These are phyloP conservation scores for Oryza glumipatula DNA, from an alignment of 176 grass and related monocot species.

Conservation along the genomic window DNA sequence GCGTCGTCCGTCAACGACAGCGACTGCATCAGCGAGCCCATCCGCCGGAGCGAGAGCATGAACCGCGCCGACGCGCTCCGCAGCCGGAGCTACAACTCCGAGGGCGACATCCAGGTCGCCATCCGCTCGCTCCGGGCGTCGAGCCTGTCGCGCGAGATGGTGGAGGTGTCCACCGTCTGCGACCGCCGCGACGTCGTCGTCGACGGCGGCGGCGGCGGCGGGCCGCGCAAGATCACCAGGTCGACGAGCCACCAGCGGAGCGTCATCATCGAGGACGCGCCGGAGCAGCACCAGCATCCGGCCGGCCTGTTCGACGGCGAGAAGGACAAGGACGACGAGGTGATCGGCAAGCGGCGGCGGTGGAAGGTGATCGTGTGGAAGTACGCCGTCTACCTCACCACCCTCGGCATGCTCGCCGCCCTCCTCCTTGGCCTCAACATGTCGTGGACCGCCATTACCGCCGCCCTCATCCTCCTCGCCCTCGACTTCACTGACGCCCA, in stretches of 20 bases:
- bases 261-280: conserved; percentile 53
- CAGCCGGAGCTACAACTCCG: conserved; percentile 71
- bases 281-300: conserved; percentile 15
- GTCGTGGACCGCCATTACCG: conserved; percentile 93
- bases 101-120: conserved; percentile 73
- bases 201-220: background rate
- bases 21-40: conserved; percentile 44
- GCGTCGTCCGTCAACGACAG: conserved; percentile 48
- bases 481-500: conserved; percentile 94
- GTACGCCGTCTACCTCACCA: conserved; percentile 73
- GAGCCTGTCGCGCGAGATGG: conserved; percentile 60
- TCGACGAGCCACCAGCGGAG: conserved; percentile 59
- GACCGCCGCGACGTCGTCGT: conserved; percentile 41
- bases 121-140: conserved; percentile 40
- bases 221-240: conserved; percentile 52
- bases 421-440: conserved; percentile 94
- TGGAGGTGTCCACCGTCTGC: conserved; percentile 55
- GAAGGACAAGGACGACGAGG: conserved; percentile 40
- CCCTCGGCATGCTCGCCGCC: conserved; percentile 77
- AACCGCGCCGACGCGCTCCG: conserved; percentile 38
- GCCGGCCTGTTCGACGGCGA: conserved; percentile 1
- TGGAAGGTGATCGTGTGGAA: conserved; percentile 85
- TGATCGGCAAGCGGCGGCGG: conserved; percentile 39
- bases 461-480: conserved; percentile 79
- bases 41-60: conserved; percentile 46